These are phyloP conservation scores for Diaporthe capsici DNA, from an alignment of 2,329 filamentous ascomycete species.

Conservation along the genomic window DNA sequence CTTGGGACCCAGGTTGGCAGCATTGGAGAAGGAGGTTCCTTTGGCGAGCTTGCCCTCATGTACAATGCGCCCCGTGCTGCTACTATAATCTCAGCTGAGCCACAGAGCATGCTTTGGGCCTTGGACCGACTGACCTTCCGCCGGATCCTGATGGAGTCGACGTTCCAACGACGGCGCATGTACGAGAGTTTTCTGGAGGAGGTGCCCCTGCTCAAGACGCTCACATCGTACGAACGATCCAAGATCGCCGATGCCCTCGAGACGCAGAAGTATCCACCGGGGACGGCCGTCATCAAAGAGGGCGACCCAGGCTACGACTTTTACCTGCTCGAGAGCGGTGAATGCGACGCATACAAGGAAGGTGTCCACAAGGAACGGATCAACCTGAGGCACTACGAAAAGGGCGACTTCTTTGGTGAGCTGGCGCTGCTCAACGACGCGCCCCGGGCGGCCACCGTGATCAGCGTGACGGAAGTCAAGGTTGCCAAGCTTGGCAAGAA, in stretches of 20 bases:
- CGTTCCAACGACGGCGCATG: conserved; percentile 94
- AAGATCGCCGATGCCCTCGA: conserved; percentile 98
- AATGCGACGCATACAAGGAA: conserved; percentile 89
- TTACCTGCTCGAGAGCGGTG: conserved; percentile 89
- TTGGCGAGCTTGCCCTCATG: conserved; percentile 97
- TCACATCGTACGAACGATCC: conserved; percentile 93
- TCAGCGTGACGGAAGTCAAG: conserved; percentile 89
- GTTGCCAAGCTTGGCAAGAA: conserved; percentile 93
- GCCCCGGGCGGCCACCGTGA: conserved; percentile 89
- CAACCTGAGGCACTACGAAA: conserved; percentile 84
- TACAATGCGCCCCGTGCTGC: conserved; percentile 98
- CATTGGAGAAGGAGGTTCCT: conserved; percentile 90
- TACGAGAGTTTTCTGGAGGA: conserved; percentile 98
- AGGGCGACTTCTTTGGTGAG: conserved; percentile 98
- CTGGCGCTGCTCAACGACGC: conserved; percentile 93
- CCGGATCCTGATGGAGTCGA: conserved; percentile 97
- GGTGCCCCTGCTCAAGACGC: conserved; percentile 84
- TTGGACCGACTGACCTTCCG: conserved; percentile 97
- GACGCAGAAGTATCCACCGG: conserved; percentile 85
- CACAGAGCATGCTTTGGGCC: conserved; percentile 88
- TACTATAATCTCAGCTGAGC: conserved; percentile 87
- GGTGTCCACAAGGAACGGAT: conserved; percentile 66
- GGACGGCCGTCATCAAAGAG: conserved; percentile 88
- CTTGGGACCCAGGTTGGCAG: conserved; percentile 86
- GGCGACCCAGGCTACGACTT: conserved; percentile 94